These are phyloP conservation scores for Chamaenerion angustifolium DNA, from an alignment of 345 rosid genomes.

Conservation along the genomic window DNA sequence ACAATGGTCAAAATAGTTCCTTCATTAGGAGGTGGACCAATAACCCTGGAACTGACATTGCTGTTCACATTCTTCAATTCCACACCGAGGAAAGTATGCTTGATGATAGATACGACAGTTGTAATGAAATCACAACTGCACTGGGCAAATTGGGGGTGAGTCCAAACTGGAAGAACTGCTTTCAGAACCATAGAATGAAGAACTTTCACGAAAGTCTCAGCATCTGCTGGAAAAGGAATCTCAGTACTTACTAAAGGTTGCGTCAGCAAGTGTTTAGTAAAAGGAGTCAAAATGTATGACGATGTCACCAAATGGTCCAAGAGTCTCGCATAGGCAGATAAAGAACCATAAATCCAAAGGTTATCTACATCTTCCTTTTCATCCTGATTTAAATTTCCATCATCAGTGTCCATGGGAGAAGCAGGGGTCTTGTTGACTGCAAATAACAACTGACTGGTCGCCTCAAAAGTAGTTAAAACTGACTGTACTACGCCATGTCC, in stretches of 20 bases:
- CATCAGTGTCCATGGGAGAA: conserved; percentile 93
- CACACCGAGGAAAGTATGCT: conserved; percentile 84
- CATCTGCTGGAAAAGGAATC: conserved; percentile 61
- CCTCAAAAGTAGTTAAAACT: conserved; percentile 87
- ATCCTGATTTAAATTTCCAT: conserved; percentile 44
- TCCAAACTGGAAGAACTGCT: conserved; percentile 87
- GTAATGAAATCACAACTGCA: conserved; percentile 73
- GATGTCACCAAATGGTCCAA: conserved; percentile 95
- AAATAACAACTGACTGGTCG: conserved; percentile 77
- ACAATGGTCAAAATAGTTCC: conserved; percentile 69
- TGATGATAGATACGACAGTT: conserved; percentile 59
- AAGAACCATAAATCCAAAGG: conserved; percentile 87
- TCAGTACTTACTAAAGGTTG: conserved; percentile 62
- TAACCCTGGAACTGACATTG: conserved; percentile 40
- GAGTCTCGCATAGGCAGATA: conserved; percentile 79
- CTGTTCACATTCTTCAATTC: conserved; percentile 63
- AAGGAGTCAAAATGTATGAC: conserved; percentile 72
- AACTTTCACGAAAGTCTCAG: conserved; percentile 81
- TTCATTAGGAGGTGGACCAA: conserved; percentile 90
- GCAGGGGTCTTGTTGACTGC: conserved; percentile 51
- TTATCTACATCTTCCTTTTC: conserved; percentile 53
- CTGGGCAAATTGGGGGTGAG: conserved; percentile 65
- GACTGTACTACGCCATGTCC: conserved; percentile 70
- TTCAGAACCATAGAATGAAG: conserved; percentile 90
- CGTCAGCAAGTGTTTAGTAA: conserved; percentile 66